These are phyloP conservation scores for Paraphoma chrysanthemicola DNA, from an alignment of 2,329 filamentous ascomycete genomes.

Conservation along the genomic window DNA sequence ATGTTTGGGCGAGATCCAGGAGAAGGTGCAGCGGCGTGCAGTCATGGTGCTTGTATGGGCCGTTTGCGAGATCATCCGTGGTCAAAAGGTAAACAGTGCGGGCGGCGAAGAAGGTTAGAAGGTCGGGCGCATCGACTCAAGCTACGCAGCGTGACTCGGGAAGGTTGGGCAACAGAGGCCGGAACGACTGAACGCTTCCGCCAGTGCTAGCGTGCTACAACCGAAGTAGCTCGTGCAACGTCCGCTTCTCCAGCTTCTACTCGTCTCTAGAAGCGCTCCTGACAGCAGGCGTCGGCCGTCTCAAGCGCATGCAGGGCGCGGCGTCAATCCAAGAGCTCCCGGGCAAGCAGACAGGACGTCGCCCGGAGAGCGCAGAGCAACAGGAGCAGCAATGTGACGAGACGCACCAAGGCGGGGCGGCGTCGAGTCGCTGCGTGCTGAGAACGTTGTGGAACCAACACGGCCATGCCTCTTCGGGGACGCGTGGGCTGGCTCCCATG, in stretches of 20 bases:
- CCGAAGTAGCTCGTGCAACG: conserved; percentile 8
- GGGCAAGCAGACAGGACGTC: conserved; percentile 3
- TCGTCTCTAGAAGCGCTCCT: conserved; percentile 8
- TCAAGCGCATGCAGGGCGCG: conserved; percentile 16
- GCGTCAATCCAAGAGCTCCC: background rate
- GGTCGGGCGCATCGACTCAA: conserved; percentile 10
- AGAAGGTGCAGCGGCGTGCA: conserved; percentile 18
- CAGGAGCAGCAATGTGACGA: background rate
- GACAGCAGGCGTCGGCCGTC: conserved; percentile 13
- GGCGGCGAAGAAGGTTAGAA: conserved; percentile 1
- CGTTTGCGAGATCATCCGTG: background rate
- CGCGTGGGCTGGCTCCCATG: conserved; percentile 4
- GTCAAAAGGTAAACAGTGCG: conserved; percentile 8
- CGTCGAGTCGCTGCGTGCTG: conserved; percentile 6
- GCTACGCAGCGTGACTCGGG: background rate
- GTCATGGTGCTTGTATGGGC: conserved; percentile 3
- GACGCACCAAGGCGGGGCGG: conserved; percentile 14
- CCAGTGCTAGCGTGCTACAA: background rate
- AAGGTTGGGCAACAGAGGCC: conserved; percentile 7
- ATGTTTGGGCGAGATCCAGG: conserved; percentile 12
- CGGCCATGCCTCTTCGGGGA: conserved; percentile 1
- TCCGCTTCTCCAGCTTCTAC: conserved; percentile 11
- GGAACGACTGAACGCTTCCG: conserved; percentile 16
- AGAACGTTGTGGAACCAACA: conserved; percentile 5
- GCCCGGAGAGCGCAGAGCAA: background rate